These are phyloP conservation scores for Agaricales sp. DNA, from an alignment of 1,284 basidiomycete genomes.

Conservation along the genomic window DNA sequence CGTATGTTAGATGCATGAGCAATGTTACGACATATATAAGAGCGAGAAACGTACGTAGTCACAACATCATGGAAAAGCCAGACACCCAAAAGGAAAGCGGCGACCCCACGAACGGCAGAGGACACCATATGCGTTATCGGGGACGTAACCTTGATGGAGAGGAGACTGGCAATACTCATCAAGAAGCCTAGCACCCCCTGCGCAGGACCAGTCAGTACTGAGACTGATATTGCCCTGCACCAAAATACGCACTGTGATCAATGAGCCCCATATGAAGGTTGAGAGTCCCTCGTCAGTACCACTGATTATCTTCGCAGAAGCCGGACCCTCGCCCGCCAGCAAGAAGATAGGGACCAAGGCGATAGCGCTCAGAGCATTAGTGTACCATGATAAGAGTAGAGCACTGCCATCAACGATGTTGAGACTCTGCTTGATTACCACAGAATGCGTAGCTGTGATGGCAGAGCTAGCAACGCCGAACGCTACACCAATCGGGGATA, in stretches of 20 bases:
- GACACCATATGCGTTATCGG: slow-evolving; percentile 91
- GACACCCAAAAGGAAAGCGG: slow-evolving; percentile 66
- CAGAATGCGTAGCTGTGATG: slow-evolving; percentile 75
- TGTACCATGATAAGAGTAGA: slow-evolving; percentile 76
- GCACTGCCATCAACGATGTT: slow-evolving; percentile 71
- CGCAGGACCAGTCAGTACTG: slow-evolving; percentile 5
- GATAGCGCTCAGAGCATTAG: slow-evolving; percentile 64
- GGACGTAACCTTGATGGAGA: slow-evolving; percentile 87
- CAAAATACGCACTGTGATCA: slow-evolving; percentile 47
- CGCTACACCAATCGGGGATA: slow-evolving; percentile 52
- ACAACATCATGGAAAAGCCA: slow-evolving; percentile 71
- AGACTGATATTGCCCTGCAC: neutral
- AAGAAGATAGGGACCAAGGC: slow-evolving; percentile 56
- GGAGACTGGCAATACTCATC: slow-evolving; percentile 81
- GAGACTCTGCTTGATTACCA: slow-evolving; percentile 77
- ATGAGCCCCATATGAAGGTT: slow-evolving; percentile 71
- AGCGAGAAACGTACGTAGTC: slow-evolving; percentile 43
- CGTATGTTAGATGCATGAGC: slow-evolving; percentile 2
- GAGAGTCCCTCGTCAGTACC: slow-evolving; percentile 26
- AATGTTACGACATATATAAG: slow-evolving; percentile 5
- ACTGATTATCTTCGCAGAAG: slow-evolving; percentile 48
- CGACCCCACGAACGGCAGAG: slow-evolving; percentile 76
- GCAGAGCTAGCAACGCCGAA: slow-evolving; percentile 73
- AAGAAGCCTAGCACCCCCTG: slow-evolving; percentile 81
- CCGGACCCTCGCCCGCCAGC: slow-evolving; percentile 60